Conservation (phyloP, 306 rosid genomes). For the Inga laurina region DNA sequence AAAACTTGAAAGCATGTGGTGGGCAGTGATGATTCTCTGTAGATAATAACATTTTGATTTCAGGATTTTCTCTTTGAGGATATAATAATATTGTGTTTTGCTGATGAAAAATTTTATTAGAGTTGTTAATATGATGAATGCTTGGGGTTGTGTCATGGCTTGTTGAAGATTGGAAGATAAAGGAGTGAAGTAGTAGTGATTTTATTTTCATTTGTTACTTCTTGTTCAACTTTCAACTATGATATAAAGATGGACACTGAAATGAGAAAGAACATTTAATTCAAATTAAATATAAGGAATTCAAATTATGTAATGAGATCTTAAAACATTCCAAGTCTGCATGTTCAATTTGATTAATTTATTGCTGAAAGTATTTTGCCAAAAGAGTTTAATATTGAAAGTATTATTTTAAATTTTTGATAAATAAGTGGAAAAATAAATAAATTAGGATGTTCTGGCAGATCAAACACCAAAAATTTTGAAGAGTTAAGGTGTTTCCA, state of each 20-base stretch:
- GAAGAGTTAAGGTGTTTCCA: too few species aligned
- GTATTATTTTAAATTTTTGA: too few species aligned
- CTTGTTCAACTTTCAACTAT: neutral
- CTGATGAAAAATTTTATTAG: neutral
- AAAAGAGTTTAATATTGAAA: neutral
- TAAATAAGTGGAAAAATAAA: too few species aligned
- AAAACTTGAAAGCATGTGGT: slow-evolving; percentile 28
- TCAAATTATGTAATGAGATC: neutral
- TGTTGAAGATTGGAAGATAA: neutral
- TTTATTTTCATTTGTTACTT: neutral
- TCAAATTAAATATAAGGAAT: too few species aligned
- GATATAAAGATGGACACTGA: neutral
- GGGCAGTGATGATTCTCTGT: slow-evolving; percentile 25
- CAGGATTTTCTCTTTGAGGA: slow-evolving; percentile 14
- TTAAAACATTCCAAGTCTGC: neutral
- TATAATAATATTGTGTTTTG: slow-evolving; percentile 20
- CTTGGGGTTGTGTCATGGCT: neutral
- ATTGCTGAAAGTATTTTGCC: neutral
- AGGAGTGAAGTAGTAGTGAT: neutral
- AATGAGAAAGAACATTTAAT: neutral
- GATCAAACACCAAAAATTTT: neutral
- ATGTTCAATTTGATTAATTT: neutral
- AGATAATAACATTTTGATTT: slow-evolving; percentile 41
- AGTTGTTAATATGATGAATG: slow-evolving; percentile 20
- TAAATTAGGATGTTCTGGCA: neutral